A percentile compares a stretch with the other conserved stretches of the same genome.
These are phyloP conservation scores for Phaeosphaeria sp. DNA, from an alignment of 2,329 filamentous ascomycete species.

Conservation along the genomic window DNA sequence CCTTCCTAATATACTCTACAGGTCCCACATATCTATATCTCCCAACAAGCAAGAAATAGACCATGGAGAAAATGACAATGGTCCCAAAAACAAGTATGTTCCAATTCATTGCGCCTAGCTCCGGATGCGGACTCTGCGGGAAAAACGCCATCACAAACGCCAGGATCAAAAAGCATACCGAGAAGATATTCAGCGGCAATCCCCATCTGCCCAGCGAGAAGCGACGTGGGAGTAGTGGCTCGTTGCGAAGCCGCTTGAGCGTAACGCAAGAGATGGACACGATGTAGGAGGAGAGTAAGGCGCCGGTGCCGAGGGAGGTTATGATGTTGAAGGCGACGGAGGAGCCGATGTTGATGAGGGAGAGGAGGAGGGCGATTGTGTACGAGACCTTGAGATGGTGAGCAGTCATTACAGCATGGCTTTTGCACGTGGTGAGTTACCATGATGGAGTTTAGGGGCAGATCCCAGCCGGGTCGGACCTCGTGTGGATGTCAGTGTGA, in stretches of 20 bases:
- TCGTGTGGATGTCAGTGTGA: not conserved
- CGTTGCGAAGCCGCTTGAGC: conserved; percentile 51
- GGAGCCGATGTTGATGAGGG: conserved; percentile 39
- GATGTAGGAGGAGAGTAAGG: conserved; percentile 28
- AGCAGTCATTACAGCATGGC: too few relatives aligned
- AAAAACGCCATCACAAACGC: conserved; percentile 55
- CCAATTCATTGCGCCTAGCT: conserved; percentile 56
- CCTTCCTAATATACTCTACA: conserved; percentile 23
- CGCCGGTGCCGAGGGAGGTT: conserved; percentile 17
- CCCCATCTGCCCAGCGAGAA: conserved; percentile 56
- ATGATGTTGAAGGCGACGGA: conserved; percentile 28
- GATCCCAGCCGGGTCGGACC: not conserved
- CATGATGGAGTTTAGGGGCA: not conserved
- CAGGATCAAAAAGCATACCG: conserved; percentile 49
- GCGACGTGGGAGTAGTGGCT: conserved; percentile 52
- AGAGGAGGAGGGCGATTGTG: conserved; percentile 25
- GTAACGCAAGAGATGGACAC: conserved; percentile 56
- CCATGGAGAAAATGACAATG: conserved; percentile 49
- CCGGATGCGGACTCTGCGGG: conserved; percentile 48
- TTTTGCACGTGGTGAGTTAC: too few relatives aligned
- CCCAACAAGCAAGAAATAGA: conserved; percentile 51
- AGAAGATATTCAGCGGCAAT: conserved; percentile 50
- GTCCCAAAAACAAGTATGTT: conserved; percentile 50
- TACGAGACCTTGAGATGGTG: conserved; percentile 20
- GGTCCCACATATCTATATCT: conserved; percentile 47